A percentile compares a stretch with the other conserved stretches of the same genome.
Evolutionary conservation across 495 filamentous ascomycete species (phyloP).

Genomic region (Talaromyces proteolyticus): DNA sequence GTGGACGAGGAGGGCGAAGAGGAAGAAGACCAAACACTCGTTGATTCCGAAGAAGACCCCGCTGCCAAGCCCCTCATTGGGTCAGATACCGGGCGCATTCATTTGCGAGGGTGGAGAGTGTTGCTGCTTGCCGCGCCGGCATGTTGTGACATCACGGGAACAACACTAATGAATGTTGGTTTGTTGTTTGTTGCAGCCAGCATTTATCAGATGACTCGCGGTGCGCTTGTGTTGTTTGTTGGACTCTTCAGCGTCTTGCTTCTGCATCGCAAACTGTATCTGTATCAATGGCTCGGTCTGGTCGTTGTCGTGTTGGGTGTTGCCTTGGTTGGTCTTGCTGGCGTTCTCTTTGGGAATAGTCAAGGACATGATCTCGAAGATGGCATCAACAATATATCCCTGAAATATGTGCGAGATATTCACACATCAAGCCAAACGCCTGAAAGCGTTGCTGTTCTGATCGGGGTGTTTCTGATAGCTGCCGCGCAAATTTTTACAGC

Average conservation of each 20-base stretch:
- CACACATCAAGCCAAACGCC: constrained; percentile 31
- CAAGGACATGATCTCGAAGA: constrained; percentile 37
- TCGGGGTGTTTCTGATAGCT: constrained; percentile 86
- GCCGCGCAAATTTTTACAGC: constrained; percentile 95
- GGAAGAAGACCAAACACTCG: constrained; percentile 32
- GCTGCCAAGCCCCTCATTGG: constrained; percentile 44
- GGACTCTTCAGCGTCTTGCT: constrained; percentile 93
- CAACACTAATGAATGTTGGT: constrained; percentile 95
- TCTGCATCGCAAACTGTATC: constrained; percentile 64
- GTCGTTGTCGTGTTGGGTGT: constrained; percentile 85
- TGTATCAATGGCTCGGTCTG: constrained; percentile 87
- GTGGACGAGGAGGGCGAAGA: constrained; percentile 41
- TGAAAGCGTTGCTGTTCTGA: constrained; percentile 63
- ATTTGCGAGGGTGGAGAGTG: constrained; percentile 67
- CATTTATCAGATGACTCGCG: constrained; percentile 98
- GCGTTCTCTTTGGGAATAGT: constrained; percentile 65
- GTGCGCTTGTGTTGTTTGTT: constrained; percentile 90
- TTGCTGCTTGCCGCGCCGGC: constrained; percentile 77
- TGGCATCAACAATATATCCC: constrained; percentile 19
- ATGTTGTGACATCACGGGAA: constrained; percentile 89
- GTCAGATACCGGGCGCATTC: constrained; percentile 36
- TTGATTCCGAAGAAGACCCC: constrained; percentile 28
- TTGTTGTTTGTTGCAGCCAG: constrained; percentile 88
- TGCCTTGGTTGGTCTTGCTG: constrained; percentile 82
- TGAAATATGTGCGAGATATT: constrained; percentile 16